Evolutionary conservation across 2,329 filamentous ascomycete genomes (phyloP).

Genomic region (Beauveria sp.): DNA sequence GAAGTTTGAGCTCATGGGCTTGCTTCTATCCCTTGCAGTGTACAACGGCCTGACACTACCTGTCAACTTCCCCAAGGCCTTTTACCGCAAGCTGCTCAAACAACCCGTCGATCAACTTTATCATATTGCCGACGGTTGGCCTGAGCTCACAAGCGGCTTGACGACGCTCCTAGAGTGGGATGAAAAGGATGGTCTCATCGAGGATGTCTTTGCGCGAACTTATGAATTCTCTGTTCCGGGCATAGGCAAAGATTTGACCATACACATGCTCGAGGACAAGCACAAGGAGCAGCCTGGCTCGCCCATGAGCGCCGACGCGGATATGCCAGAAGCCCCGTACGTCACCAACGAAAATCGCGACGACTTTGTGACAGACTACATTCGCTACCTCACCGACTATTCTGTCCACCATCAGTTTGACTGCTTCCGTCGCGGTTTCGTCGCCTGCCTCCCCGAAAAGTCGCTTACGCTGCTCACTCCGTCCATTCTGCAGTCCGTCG

Average conservation of each 20-base stretch:
- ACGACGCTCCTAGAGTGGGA: slow-evolving; percentile 68
- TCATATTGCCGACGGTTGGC: slow-evolving; percentile 83
- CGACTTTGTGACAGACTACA: slow-evolving; percentile 76
- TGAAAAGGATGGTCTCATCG: slow-evolving; percentile 64
- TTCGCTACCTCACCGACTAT: slow-evolving; percentile 70
- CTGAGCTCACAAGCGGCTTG: slow-evolving; percentile 68
- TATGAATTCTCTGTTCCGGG: slow-evolving; percentile 72
- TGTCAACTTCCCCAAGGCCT: slow-evolving; percentile 74
- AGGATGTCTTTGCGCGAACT: slow-evolving; percentile 73
- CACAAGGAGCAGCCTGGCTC: slow-evolving; percentile 48
- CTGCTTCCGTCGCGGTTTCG: slow-evolving; percentile 77
- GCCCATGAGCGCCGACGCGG: slow-evolving; percentile 29
- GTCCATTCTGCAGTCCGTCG: slow-evolving; percentile 61
- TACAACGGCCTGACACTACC: slow-evolving; percentile 92
- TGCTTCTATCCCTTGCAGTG: slow-evolving; percentile 81
- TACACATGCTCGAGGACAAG: slow-evolving; percentile 42
- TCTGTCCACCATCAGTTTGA: slow-evolving; percentile 70
- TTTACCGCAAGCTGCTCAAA: slow-evolving; percentile 74
- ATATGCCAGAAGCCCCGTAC: slow-evolving; percentile 49
- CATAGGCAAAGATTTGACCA: slow-evolving; percentile 49
- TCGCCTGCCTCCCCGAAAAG: slow-evolving; percentile 61
- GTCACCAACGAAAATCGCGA: slow-evolving; percentile 76
- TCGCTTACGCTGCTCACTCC: slow-evolving; percentile 67
- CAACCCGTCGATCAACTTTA: slow-evolving; percentile 62
- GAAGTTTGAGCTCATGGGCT: slow-evolving; percentile 83